Evolutionary conservation across 2,329 filamentous ascomycete genomes (phyloP).

Genomic region (Neonectria coccinea): DNA sequence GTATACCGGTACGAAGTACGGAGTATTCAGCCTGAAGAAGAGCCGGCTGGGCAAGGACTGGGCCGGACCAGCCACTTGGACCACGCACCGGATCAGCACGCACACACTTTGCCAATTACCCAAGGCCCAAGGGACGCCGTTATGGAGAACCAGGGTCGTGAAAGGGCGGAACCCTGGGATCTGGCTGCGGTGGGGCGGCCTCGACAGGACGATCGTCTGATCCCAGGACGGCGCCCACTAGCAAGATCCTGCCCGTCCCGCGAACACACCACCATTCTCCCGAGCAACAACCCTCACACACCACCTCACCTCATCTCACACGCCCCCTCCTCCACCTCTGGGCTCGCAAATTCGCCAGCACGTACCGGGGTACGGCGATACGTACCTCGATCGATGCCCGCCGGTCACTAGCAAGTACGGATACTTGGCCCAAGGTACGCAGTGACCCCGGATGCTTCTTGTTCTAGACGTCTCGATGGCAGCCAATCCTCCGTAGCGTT

Average conservation of each 20-base stretch:
- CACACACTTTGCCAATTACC: conserved; percentile 10
- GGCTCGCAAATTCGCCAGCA: not conserved
- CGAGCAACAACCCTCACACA: conserved; percentile 29
- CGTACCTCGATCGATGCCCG: conserved; percentile 16
- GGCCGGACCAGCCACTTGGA: not conserved
- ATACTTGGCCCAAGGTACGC: not conserved
- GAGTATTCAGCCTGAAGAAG: conserved; percentile 34
- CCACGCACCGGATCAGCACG: conserved; percentile 16
- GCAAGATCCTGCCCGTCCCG: conserved; percentile 48
- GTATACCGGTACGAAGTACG: not conserved
- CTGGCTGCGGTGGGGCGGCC: conserved; percentile 44
- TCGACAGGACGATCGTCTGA: conserved; percentile 48
- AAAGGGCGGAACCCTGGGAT: conserved; percentile 47
- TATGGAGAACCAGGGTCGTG: conserved; percentile 33
- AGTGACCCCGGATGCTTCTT: conserved; percentile 21
- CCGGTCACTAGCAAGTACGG: conserved; percentile 13
- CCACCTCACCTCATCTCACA: conserved; percentile 15
- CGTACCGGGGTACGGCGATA: not conserved
- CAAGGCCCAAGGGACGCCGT: conserved; percentile 12
- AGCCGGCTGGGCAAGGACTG: conserved; percentile 25
- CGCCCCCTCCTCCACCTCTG: conserved; percentile 25
- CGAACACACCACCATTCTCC: conserved; percentile 38
- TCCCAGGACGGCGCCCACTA: conserved; percentile 44
- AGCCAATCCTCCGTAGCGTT: conserved; percentile 14
- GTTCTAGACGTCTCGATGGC: conserved; percentile 20